Evolutionary conservation across 176 grass and related monocot genomes (phyloP).

Genomic region (bread wheat (Triticum aestivum)): DNA sequence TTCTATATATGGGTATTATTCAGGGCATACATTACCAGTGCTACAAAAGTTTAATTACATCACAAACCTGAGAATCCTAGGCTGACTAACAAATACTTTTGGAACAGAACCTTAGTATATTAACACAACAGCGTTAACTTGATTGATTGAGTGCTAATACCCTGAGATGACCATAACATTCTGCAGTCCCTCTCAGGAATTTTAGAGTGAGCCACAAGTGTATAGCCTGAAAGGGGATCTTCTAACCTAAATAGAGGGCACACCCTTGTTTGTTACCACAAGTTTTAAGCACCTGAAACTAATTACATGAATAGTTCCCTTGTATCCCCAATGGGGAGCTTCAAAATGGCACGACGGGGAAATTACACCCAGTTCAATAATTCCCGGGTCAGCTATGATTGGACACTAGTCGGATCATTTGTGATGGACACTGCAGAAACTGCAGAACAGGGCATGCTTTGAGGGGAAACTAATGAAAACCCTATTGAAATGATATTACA

Average conservation of each 20-base stretch:
- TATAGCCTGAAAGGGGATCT: not conserved
- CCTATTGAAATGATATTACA: not conserved
- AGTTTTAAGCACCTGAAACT: not conserved
- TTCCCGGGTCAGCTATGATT: not conserved
- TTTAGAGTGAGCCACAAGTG: not conserved
- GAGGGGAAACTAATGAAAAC: not conserved
- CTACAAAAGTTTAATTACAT: not conserved
- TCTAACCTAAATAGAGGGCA: not conserved
- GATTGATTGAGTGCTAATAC: not conserved
- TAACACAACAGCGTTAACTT: not conserved
- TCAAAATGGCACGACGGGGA: not conserved
- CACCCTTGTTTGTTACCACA: not conserved
- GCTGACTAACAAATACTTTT: not conserved
- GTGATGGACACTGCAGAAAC: not conserved
- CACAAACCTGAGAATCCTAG: not conserved
- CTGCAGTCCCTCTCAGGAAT: not conserved
- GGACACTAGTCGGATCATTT: not conserved
- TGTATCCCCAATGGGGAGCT: not conserved
- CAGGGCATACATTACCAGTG: not conserved
- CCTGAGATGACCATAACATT: not conserved
- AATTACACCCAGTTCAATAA: not conserved
- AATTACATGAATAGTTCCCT: not conserved
- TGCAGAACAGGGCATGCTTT: not conserved
- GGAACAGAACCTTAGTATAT: not conserved
- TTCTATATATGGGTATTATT: not conserved